A percentile compares a stretch with the other conserved stretches of the same genome.
phyloP scores from a whole-genome alignment of 2,329 filamentous ascomycete species.

The Ploettnerulaceae sp. region DNA sequence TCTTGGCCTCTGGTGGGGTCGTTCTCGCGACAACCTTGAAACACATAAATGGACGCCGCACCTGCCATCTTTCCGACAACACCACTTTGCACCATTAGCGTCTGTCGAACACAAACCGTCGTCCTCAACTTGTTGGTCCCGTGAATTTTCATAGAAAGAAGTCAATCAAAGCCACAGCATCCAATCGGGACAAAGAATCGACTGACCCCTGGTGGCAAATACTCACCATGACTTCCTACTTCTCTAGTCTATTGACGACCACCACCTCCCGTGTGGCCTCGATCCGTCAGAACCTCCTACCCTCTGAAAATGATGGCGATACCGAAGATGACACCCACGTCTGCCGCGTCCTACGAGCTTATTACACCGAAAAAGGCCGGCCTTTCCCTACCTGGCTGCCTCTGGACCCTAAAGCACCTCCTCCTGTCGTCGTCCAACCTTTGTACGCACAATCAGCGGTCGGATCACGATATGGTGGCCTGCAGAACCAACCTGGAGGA shows the following conservation, averaged over 20 bases:
- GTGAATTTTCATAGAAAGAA: not conserved
- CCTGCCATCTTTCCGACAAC: not conserved
- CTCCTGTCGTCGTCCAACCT: conserved; percentile 41
- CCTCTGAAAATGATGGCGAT: conserved; percentile 64
- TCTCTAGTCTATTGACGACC: conserved; percentile 66
- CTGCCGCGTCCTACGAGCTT: conserved; percentile 84
- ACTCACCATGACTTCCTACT: conserved; percentile 68
- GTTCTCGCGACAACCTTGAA: not conserved
- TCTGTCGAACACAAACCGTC: not conserved
- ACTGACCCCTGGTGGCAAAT: conserved; percentile 1
- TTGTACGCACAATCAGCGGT: conserved; percentile 47
- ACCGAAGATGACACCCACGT: conserved; percentile 91
- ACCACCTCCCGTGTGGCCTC: conserved; percentile 59
- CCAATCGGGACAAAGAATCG: not conserved
- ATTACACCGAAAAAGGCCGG: conserved; percentile 85
- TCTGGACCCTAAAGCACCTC: conserved; percentile 71
- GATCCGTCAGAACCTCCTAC: conserved; percentile 63
- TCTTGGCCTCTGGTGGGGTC: not conserved
- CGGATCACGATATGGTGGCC: conserved; percentile 50
- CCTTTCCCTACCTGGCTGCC: conserved; percentile 83
- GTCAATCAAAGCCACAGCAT: not conserved
- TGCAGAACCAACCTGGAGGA: conserved; percentile 35
- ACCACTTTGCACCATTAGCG: too few relatives aligned
- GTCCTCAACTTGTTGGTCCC: too few relatives aligned
- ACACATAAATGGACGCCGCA: not conserved